phyloP scores from a whole-genome alignment of 169 alveolate species.

The Babesia sp. region DNA sequence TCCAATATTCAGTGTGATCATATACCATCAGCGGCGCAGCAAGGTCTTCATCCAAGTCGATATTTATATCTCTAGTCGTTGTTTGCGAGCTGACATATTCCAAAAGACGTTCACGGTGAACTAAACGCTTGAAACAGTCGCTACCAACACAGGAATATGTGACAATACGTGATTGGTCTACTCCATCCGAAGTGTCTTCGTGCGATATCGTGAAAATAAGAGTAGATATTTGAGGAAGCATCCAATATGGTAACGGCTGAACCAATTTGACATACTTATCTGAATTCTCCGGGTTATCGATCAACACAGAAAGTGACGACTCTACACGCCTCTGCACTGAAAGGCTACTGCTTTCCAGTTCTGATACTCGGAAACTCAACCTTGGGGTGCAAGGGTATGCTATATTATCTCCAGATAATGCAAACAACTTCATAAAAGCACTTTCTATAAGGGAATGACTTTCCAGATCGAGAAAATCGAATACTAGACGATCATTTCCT shows the following conservation, averaged over 20 bases:
- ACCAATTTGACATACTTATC: conserved; percentile 23
- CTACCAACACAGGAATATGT: conserved; percentile 4
- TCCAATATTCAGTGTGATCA: conserved; percentile 35
- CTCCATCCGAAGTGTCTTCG: too few relatives aligned
- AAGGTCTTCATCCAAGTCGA: not conserved
- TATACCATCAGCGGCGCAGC: conserved; percentile 12
- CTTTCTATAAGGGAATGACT: not conserved
- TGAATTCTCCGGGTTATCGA: conserved; percentile 5
- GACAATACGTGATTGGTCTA: not conserved
- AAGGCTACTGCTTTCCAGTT: conserved; percentile 46
- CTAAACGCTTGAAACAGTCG: not conserved
- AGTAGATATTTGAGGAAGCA: conserved; percentile 6
- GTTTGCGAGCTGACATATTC: not conserved
- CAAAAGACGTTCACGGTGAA: not conserved
- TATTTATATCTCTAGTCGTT: not conserved
- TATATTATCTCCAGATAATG: not conserved
- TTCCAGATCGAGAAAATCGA: not conserved
- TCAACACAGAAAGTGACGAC: conserved; percentile 41
- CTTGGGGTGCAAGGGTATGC: not conserved
- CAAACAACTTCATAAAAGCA: not conserved
- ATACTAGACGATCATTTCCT: not conserved
- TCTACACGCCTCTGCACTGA: conserved; percentile 38
- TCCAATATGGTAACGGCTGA: conserved; percentile 64
- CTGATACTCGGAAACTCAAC: conserved; percentile 40
- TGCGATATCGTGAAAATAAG: not conserved